Percentiles rank a stretch among this genome's conserved stretches.
Conservation (phyloP, 2,329 filamentous ascomycete species). For the Fusarium globosum region DNA sequence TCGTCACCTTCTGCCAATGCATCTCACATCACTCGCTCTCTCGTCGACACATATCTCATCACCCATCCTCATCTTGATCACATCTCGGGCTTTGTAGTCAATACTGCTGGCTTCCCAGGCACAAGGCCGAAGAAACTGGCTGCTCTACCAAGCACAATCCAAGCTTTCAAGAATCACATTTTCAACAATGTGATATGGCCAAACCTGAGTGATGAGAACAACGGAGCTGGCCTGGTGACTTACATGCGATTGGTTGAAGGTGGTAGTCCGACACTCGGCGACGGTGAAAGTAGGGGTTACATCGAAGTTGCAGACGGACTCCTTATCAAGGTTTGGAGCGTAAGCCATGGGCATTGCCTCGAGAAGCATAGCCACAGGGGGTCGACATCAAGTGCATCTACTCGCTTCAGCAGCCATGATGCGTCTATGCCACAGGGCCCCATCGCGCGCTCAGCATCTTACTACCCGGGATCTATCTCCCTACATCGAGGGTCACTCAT, state of each 20-base stretch:
- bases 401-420: constrained; percentile 63
- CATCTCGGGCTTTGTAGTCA: constrained; percentile 89
- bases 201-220: constrained; percentile 95
- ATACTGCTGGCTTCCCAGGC: constrained; percentile 87
- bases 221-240: constrained; percentile 90
- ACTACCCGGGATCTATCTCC: constrained; percentile 31
- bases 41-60: constrained; percentile 90
- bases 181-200: constrained; percentile 99
- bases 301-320: constrained; percentile 89
- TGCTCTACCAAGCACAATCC: constrained; percentile 87
- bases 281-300: constrained; percentile 84
- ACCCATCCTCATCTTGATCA: constrained; percentile 99
- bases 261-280: constrained; percentile 84
- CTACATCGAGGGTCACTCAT: constrained; percentile 43
- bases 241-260: constrained; percentile 91
- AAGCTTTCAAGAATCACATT: constrained; percentile 91
- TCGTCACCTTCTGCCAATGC: constrained; percentile 80
- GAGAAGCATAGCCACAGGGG: constrained; percentile 76
- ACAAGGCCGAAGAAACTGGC: constrained; percentile 86
- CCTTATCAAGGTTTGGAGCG: constrained; percentile 85
- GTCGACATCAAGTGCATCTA: constrained; percentile 60
- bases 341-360: constrained; percentile 92
- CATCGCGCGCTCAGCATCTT: constrained; percentile 44
- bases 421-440: constrained; percentile 48
- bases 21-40: constrained; percentile 78